These are phyloP conservation scores for Diaporthe sp. DNA, from an alignment of 2,329 filamentous ascomycete genomes.

Conservation along the genomic window DNA sequence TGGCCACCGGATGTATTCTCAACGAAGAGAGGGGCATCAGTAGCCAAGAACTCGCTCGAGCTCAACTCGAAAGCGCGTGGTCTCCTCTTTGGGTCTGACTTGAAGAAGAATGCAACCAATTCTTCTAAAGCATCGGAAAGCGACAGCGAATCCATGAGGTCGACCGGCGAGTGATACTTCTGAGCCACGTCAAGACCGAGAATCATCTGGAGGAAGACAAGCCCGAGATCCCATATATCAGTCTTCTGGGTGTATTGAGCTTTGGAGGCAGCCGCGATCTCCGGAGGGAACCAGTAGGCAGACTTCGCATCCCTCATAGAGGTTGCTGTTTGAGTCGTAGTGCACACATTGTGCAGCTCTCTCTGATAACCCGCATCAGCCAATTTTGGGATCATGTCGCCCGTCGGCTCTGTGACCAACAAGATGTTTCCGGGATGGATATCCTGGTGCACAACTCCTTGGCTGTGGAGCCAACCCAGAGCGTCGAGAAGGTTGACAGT, in stretches of 20 bases:
- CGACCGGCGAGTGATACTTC: slow-evolving; percentile 83
- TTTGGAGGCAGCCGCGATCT: slow-evolving; percentile 74
- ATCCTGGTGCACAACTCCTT: slow-evolving; percentile 85
- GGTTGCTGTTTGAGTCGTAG: slow-evolving; percentile 64
- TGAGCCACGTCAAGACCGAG: slow-evolving; percentile 84
- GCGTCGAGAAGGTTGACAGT: slow-evolving; percentile 93
- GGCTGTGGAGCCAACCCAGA: slow-evolving; percentile 86
- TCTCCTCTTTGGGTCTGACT: slow-evolving; percentile 84
- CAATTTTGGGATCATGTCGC: slow-evolving; percentile 79
- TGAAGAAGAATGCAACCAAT: slow-evolving; percentile 87
- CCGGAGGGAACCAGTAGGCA: slow-evolving; percentile 86
- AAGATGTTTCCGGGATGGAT: slow-evolving; percentile 86
- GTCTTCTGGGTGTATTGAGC: slow-evolving; percentile 80
- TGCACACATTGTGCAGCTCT: slow-evolving; percentile 72
- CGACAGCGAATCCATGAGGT: slow-evolving; percentile 77
- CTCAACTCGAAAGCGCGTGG: slow-evolving; percentile 82
- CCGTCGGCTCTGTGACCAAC: slow-evolving; percentile 76
- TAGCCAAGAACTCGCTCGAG: slow-evolving; percentile 75
- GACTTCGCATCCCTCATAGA: slow-evolving; percentile 75
- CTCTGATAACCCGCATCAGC: slow-evolving; percentile 80
- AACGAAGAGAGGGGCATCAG: slow-evolving; percentile 70
- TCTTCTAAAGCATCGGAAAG: slow-evolving; percentile 84
- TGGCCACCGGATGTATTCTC: slow-evolving; percentile 57
- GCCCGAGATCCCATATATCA: slow-evolving; percentile 95
- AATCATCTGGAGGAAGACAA: slow-evolving; percentile 93